phyloP scores from a whole-genome alignment of 352 stramenopile species.

The Globisporangium nagaii region DNA sequence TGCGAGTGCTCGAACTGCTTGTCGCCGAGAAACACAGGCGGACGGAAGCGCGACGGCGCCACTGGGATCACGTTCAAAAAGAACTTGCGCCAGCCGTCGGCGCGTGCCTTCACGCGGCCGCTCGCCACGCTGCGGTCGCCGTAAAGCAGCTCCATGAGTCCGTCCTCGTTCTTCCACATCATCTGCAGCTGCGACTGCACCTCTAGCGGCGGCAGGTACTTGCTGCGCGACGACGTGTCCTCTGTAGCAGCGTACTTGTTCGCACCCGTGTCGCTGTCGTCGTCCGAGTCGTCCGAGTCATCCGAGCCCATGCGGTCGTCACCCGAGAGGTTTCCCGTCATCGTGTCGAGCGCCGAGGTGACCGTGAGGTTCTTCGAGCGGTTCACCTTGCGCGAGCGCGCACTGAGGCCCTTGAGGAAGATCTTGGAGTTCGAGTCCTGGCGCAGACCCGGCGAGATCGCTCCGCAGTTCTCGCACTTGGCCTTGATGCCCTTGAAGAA shows the following conservation, averaged over 20 bases:
- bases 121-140: conserved; percentile 74
- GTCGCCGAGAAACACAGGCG: conserved; percentile 94
- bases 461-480: conserved; percentile 97
- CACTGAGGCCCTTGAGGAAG: conserved; percentile 91
- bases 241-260: conserved; percentile 51
- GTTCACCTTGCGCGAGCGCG: conserved; percentile 76
- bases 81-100: conserved; percentile 91
- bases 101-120: conserved; percentile 26
- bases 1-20: conserved; percentile 97
- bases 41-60: conserved; percentile 97
- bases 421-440: conserved; percentile 98
- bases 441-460: conserved; percentile 92
- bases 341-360: conserved; percentile 76
- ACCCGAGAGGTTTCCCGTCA: conserved; percentile 65
- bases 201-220: conserved; percentile 94
- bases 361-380: conserved; percentile 80
- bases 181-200: conserved; percentile 93
- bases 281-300: conserved; percentile 65
- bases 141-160: conserved; percentile 92
- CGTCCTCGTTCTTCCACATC: conserved; percentile 93
- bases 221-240: conserved; percentile 70
- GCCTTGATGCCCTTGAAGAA: conserved; percentile 91
- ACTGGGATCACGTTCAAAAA: conserved; percentile 97
- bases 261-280: conserved; percentile 41
- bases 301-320: conserved; percentile 18